Conservation (phyloP, 805 yeast species). For the Kluyveromyces nonfermentans region DNA sequence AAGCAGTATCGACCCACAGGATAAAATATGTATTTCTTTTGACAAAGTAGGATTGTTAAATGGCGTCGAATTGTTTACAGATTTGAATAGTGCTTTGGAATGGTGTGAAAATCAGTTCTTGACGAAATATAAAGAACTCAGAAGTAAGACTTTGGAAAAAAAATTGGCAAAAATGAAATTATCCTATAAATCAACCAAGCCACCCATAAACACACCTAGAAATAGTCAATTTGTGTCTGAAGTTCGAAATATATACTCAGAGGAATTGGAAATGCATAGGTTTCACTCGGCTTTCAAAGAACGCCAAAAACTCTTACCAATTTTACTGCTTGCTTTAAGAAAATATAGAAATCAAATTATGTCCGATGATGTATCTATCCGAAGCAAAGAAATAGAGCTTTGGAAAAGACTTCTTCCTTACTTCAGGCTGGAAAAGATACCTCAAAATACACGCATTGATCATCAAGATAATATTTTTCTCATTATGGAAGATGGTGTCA, state of each 20-base stretch:
- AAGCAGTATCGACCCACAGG: conserved; percentile 64
- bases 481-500: conserved; percentile 47
- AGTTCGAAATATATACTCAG: conserved; percentile 30
- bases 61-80: conserved; percentile 51
- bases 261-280: conserved; percentile 17
- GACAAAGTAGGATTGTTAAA: conserved; percentile 78
- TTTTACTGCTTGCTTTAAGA: conserved; percentile 23
- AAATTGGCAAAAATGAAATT: conserved; percentile 8
- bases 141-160: conserved; percentile 18
- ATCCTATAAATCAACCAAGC: conserved; percentile 2
- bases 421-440: conserved; percentile 42
- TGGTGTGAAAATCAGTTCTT: conserved; percentile 95
- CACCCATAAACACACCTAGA: conserved; percentile 33
- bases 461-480: conserved; percentile 36
- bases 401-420: conserved; percentile 58
- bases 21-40: conserved; percentile 58
- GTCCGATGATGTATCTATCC: conserved; percentile 21
- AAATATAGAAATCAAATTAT: conserved; percentile 20
- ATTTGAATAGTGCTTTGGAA: conserved; percentile 81
- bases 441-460: conserved; percentile 38
- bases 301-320: conserved; percentile 19
- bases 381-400: conserved; percentile 37
- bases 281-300: conserved; percentile 12
- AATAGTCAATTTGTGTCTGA: conserved; percentile 33
- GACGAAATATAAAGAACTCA: conserved; percentile 29